Base-by-base conservation (phyloP, 2,329 filamentous ascomycete species). In the Beauveria brongniartii region DNA sequence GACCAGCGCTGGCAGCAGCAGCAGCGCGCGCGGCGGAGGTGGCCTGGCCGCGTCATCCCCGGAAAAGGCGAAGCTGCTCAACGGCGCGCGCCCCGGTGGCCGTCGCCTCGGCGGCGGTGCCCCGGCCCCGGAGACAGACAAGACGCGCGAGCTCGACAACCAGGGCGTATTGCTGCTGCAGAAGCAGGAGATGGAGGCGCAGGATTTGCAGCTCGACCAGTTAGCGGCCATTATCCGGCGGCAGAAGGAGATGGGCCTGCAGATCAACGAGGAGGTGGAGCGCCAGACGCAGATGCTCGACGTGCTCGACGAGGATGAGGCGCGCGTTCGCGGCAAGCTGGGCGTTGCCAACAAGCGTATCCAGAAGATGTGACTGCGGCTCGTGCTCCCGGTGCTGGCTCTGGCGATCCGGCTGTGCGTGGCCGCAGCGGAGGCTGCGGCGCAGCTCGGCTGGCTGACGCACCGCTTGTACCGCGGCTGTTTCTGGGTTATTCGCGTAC, bases 71-170 rank as follows among this genome's bases (percentile, higher is more conserved):
- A 75, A 74, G 0, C 72, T 87, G 37, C 72, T 86, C 16, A 54
- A 54, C 18, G 43, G 50, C 18, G 58, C 41, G 59, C 62, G 67
- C 55, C 67, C 71, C 1, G 75, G 81, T 1, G 84, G 89, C 1
- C 79, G 90, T 47, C 88, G 92, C 3, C 77, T 93, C 0, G 90
- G 90, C 1, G 88, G 82, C 0, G 90, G 90, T 1, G 87, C 82
- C 0, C 88, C 89, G 1, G 75, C 88, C 2, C 82, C 86, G 1
- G 90, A 95, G 74, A 92, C 89, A 18, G 86, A 90, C 62, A 82
- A 84, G 64, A 93, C 90, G 48, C 76, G 90, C 14, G 89, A 93
- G 71, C 74, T 91, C 59, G 90, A 91, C 69, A 94, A 94, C 67
- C 73, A 80, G 5, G 90, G 89, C 0, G 85, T 94, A 20, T 67